phyloP scores from a whole-genome alignment of 106 monocot genomes.

The Triglochin maritima region DNA sequence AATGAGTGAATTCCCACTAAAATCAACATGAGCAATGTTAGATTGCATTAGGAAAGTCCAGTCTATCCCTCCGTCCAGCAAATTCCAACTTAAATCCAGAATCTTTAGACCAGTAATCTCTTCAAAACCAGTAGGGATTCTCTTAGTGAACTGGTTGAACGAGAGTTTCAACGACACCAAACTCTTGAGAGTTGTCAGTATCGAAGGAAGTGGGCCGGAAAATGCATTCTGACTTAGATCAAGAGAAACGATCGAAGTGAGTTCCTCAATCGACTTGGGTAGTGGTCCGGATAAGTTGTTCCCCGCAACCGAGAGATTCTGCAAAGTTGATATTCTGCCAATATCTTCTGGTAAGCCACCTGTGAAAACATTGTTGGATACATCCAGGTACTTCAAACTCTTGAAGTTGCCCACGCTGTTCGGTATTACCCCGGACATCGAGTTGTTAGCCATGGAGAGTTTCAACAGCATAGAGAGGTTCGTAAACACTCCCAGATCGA shows the following conservation, averaged over 20 bases:
- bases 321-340: constrained; percentile 50
- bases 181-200: constrained; percentile 30
- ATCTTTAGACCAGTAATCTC: constrained; percentile 27
- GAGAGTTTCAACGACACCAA: constrained; percentile 61
- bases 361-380: constrained; percentile 69
- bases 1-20: constrained; percentile 71
- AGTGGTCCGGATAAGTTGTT: constrained; percentile 77
- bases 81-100: constrained; percentile 83
- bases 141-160: constrained; percentile 40
- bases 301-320: constrained; percentile 63
- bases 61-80: constrained; percentile 68
- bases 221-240: constrained; percentile 70
- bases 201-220: constrained; percentile 48
- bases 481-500: constrained; percentile 40
- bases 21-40: constrained; percentile 52
- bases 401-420: constrained; percentile 33
- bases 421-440: constrained; percentile 47
- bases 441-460: constrained; percentile 70
- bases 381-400: constrained; percentile 60
- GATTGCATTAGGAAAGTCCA: constrained; percentile 76
- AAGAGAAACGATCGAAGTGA: constrained; percentile 48
- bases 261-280: constrained; percentile 54
- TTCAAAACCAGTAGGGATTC: constrained; percentile 50
- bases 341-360: constrained; percentile 49
- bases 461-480: constrained; percentile 59